Conservation (phyloP, 2,329 filamentous ascomycete genomes). For the Phialophora chinensis region DNA sequence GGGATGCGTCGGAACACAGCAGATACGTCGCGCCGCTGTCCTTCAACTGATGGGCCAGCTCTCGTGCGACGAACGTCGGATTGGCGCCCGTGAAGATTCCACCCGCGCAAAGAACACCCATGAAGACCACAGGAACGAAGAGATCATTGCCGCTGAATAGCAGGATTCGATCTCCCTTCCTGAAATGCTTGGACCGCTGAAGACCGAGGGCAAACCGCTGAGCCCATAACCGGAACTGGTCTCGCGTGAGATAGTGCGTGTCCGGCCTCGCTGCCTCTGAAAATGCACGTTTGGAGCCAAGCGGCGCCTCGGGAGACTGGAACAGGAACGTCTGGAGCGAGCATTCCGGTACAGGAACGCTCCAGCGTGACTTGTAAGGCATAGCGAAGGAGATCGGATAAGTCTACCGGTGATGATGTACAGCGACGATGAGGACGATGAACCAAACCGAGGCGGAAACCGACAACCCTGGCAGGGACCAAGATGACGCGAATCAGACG, state of each 20-base stretch:
- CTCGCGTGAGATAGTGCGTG: constrained; percentile 65
- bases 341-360: constrained; percentile 48
- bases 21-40: constrained; percentile 71
- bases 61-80: constrained; percentile 68
- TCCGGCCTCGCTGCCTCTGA: constrained; percentile 69
- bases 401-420: neutral
- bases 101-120: constrained; percentile 74
- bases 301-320: constrained; percentile 47
- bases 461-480: neutral
- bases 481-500: neutral
- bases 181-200: constrained; percentile 61
- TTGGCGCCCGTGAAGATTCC: constrained; percentile 76
- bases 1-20: constrained; percentile 53
- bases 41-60: constrained; percentile 72
- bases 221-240: constrained; percentile 67
- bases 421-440: neutral
- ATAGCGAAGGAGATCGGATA: constrained; percentile 42
- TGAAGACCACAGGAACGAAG: constrained; percentile 69
- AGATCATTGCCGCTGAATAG: constrained; percentile 74
- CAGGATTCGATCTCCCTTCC: constrained; percentile 69
- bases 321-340: constrained; percentile 56
- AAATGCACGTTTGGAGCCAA: constrained; percentile 51
- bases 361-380: constrained; percentile 55
- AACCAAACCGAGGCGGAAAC: neutral
- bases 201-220: constrained; percentile 72